phyloP scores from a whole-genome alignment of 2,329 filamentous ascomycete genomes.

The Botrytis cinerea region DNA sequence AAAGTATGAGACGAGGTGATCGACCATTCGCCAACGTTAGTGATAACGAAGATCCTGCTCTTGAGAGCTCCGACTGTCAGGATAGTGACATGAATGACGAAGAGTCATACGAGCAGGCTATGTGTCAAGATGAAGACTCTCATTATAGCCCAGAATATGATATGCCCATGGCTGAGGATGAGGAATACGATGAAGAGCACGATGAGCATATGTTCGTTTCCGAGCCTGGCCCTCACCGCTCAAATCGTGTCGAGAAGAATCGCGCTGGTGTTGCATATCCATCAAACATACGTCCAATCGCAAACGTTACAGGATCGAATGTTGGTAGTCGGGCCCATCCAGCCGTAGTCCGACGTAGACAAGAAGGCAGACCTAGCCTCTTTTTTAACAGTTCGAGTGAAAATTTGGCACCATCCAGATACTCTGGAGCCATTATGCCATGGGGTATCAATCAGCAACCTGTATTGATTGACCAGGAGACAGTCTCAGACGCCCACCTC shows the following conservation, averaged over 20 bases:
- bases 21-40: neutral
- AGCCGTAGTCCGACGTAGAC: neutral
- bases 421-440: conserved; percentile 30
- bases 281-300: neutral
- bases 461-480: conserved; percentile 24
- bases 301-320: neutral
- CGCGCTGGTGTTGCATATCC: conserved; percentile 2
- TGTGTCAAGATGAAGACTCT: neutral
- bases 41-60: neutral
- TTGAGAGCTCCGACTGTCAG: neutral
- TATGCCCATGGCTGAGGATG: neutral
- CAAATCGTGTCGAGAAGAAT: conserved; percentile 11
- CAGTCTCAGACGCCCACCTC: conserved; percentile 34
- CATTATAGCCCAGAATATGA: neutral
- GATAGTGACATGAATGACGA: neutral
- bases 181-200: conserved; percentile 1
- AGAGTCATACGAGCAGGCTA: neutral
- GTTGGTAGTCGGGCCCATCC: neutral
- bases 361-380: neutral
- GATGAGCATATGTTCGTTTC: neutral
- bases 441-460: conserved; percentile 34
- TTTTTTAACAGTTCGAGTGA: conserved; percentile 21
- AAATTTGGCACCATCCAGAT: conserved; percentile 29
- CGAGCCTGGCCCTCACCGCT: neutral
- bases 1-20: neutral